These are phyloP conservation scores for Hypoxylon trugodes DNA, from an alignment of 495 filamentous ascomycete genomes.

Conservation along the genomic window DNA sequence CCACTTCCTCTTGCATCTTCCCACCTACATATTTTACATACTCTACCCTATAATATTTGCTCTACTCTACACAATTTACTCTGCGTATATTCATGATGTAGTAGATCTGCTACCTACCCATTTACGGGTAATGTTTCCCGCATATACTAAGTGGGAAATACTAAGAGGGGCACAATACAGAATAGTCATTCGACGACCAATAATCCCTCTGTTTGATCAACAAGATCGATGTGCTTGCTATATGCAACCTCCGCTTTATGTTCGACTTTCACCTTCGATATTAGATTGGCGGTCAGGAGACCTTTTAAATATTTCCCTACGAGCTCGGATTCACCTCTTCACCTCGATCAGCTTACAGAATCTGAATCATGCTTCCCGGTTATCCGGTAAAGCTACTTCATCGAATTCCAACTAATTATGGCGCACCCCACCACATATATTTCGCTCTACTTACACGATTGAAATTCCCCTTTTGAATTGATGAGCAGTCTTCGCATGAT, in stretches of 20 bases:
- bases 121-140: conserved; percentile 23
- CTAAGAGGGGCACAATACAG: neutral
- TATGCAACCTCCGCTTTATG: conserved; percentile 26
- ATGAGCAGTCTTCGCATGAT: neutral
- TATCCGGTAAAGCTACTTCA: neutral
- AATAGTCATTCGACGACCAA: neutral
- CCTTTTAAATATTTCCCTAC: neutral
- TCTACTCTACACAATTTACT: too few relatives aligned
- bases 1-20: too few relatives aligned
- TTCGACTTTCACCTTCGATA: conserved; percentile 12
- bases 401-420: neutral
- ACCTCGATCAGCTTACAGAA: conserved; percentile 4
- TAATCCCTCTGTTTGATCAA: conserved; percentile 8
- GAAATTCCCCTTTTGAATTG: too few relatives aligned
- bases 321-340: conserved; percentile 5
- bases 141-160: conserved; percentile 6
- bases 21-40: too few relatives aligned
- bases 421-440: too few relatives aligned
- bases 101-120: conserved; percentile 13
- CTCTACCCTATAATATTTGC: too few relatives aligned
- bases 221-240: conserved; percentile 8
- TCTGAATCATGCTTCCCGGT: neutral
- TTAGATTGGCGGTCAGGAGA: conserved; percentile 25
- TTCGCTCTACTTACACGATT: too few relatives aligned
- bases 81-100: too few relatives aligned